phyloP scores from a whole-genome alignment of 2,329 filamentous ascomycete genomes.

The Apiospora sp. region DNA sequence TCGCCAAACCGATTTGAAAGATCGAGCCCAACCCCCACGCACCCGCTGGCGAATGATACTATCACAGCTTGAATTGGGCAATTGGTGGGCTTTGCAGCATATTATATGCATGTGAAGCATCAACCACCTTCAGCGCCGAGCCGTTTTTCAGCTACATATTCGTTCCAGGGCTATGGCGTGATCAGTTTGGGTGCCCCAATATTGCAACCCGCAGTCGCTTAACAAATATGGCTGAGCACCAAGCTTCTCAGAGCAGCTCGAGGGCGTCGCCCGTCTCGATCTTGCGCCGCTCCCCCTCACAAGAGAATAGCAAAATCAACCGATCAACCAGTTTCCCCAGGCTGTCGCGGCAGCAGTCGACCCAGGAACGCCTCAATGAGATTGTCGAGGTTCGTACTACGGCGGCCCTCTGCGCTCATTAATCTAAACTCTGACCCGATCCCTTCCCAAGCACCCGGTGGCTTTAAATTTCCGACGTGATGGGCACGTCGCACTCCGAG shows the following conservation, averaged over 20 bases:
- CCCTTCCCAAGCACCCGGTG: neutral
- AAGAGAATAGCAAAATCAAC: slow-evolving; percentile 28
- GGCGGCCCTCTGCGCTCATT: neutral
- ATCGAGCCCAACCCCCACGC: neutral
- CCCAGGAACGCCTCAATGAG: slow-evolving; percentile 51
- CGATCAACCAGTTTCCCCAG: slow-evolving; percentile 24
- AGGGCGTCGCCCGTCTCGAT: slow-evolving; percentile 21
- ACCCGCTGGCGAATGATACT: neutral
- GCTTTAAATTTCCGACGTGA: neutral
- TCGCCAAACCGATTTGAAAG: neutral
- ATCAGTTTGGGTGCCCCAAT: neutral
- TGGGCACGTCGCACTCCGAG: neutral
- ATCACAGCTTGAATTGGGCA: slow-evolving; percentile 3
- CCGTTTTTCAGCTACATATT: neutral
- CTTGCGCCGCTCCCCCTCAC: slow-evolving; percentile 32
- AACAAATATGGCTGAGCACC: neutral
- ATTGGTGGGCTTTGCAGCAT: neutral
- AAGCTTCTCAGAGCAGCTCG: slow-evolving; percentile 5
- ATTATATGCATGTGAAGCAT: neutral
- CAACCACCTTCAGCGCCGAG: neutral
- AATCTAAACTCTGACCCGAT: neutral
- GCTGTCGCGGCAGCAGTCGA: slow-evolving; percentile 41
- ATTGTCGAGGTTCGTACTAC: slow-evolving; percentile 54
- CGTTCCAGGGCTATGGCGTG: slow-evolving; percentile 4
- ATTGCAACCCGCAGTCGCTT: neutral